phyloP scores from a whole-genome alignment of 441 rosid genomes.

The Adansonia grandidieri region DNA sequence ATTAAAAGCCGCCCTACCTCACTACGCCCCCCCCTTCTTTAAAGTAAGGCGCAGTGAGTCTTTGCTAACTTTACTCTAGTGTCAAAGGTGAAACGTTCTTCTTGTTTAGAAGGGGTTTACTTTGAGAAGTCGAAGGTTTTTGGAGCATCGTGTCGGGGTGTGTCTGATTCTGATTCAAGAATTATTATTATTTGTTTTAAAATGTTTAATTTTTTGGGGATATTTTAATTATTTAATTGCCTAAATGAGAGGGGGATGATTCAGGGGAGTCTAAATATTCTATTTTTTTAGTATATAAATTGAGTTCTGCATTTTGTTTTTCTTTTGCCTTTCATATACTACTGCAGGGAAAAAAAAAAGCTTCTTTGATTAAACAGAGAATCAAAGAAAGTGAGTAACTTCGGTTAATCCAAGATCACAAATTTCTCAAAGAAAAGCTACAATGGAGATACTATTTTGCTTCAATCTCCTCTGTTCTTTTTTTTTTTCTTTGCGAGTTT shows the following conservation, averaged over 20 bases:
- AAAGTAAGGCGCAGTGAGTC: background rate
- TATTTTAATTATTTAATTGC: conserved; percentile 20
- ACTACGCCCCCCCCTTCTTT: background rate
- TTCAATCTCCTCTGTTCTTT: conserved; percentile 27
- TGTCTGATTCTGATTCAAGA: conserved; percentile 36
- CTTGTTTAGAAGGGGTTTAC: background rate
- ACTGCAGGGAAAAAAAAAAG: background rate
- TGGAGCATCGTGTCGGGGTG: conserved; percentile 72
- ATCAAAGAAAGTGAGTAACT: conserved; percentile 25
- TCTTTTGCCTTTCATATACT: conserved; percentile 14
- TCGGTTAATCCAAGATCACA: conserved; percentile 28
- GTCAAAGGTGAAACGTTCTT: too few relatives aligned
- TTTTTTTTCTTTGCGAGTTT: background rate
- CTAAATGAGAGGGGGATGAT: conserved; percentile 20
- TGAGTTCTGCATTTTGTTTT: conserved; percentile 29
- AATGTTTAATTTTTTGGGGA: conserved; percentile 13
- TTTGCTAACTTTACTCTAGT: background rate
- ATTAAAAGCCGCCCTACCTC: background rate
- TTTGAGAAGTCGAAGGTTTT: conserved; percentile 54
- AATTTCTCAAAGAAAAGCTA: conserved; percentile 29
- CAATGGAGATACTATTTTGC: conserved; percentile 48
- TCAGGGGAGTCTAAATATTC: conserved; percentile 31
- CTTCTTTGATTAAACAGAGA: background rate
- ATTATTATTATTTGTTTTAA: background rate
- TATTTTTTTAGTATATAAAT: conserved; percentile 31